Base-by-base conservation (phyloP, 2,329 filamentous ascomycete genomes). In the Colletotrichum endophyticum region DNA sequence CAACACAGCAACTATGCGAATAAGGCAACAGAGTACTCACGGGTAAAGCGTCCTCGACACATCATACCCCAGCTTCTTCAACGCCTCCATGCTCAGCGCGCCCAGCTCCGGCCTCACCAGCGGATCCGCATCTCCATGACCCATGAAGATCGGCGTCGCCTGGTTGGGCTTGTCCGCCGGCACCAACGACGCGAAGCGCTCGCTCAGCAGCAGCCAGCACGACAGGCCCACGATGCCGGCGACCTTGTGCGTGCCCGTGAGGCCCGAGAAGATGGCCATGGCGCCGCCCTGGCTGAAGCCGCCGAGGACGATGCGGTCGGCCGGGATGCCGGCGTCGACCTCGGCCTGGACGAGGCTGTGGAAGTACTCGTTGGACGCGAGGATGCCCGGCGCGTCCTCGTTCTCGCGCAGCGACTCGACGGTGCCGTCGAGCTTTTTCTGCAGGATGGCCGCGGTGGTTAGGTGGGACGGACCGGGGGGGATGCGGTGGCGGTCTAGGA, bases 191-290 rank as follows among this genome's bases (percentile, higher is more conserved):
- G 84, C 82, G 79, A 91, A 89, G 77, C 86, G 88, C 70, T 83
- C 79, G 69, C 85, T 86, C 34, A 98, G 88, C 25, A 95, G 89
- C 79, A 98, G 86, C 85, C 98, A 99, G 80, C 92, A 94, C 15
- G 95, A 97, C 77, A 99, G 86, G 9, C 94, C 95, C 78, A 98
- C 93, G 78, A 99, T 94, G 78, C 96, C 96, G n/a, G 92, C 96
- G 19, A 99, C 88, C 85, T 95, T 95, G 80, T 91, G 89, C 62
- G 90, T 89, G 79, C 88, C 91, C 6, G 96, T 98, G 57, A 98
- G 86, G 7, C 95, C 96, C 0, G 94, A 89, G 81, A 98, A 92
- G 53, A 99, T 85, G 25, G 95, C 92, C 89, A 98, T 95, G 73
- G 96, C 96, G 69, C 95, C 96, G 75, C 96, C 96, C 85, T 99